Evolutionary conservation across 495 filamentous ascomycete genomes (phyloP).

Genomic region (Penicillium roqueforti): DNA sequence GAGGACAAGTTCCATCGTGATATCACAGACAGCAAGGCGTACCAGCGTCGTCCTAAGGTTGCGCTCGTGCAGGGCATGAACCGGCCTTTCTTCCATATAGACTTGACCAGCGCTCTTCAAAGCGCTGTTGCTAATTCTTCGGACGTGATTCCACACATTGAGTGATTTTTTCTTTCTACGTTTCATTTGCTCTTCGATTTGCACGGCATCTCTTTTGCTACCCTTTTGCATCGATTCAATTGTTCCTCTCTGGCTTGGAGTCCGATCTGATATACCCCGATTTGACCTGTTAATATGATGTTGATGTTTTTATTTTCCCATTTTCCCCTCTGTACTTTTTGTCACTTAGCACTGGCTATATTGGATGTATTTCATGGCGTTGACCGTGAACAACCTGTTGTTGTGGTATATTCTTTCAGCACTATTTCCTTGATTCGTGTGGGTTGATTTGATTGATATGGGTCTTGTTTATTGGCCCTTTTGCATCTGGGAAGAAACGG

Average conservation of each 20-base stretch:
- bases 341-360: conserved; percentile 6
- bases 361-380: neutral
- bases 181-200: conserved; percentile 6
- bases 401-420: neutral
- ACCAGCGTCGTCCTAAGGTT: conserved; percentile 41
- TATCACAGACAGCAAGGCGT: conserved; percentile 44
- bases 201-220: conserved; percentile 6
- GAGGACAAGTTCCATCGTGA: conserved; percentile 45
- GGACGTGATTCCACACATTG: conserved; percentile 21
- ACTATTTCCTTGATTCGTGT: conserved; percentile 4
- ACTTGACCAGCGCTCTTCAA: conserved; percentile 86
- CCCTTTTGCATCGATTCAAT: conserved; percentile 13
- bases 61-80: conserved; percentile 81
- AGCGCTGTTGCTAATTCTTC: conserved; percentile 74
- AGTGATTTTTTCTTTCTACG: conserved; percentile 1
- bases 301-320: neutral
- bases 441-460: conserved; percentile 2
- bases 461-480: neutral
- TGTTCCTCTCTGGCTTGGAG: conserved; percentile 24
- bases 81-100: conserved; percentile 89
- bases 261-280: conserved; percentile 16
- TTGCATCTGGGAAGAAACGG: neutral
- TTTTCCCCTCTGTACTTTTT: neutral
- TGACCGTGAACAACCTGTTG: neutral
- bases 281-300: conserved; percentile 22